Base-by-base conservation (phyloP, 75 land plant genomes). In the Azolla pinnata region DNA sequence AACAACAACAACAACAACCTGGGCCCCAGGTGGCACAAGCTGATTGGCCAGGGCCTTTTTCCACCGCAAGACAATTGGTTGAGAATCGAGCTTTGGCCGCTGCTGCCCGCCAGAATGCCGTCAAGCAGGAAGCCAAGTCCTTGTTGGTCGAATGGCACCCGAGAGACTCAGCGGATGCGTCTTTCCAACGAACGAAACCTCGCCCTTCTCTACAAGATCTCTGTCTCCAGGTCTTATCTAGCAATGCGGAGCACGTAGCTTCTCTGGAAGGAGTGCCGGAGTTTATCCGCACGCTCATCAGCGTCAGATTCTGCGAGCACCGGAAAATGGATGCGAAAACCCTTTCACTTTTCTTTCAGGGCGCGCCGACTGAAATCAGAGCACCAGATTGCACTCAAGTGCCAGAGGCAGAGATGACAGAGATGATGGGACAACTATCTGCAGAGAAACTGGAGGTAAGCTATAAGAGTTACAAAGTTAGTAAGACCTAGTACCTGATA, bases 31-130 rank as follows among this genome's bases (percentile, higher is more conserved):
- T n/a, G n/a, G 49, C 34, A 5, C 14, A 53, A 31, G 56, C 32
- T 20, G 87, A 84, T 56, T 88, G 93, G 93, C 93, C 93, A 35
- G 93, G 93, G 21, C 88, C 88, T 12, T 88, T 79, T 57, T 76
- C 85, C 9, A 81, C 88, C 52, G 93, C 85, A 7, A 65, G 71
- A 71, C 75, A 79, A 44, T 75, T 86, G 28, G 67, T 82, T 9
- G 56, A 67, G 48, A 81, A 79, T 24, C 66, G 84, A 40, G 72
- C 64, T 10, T 54, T 4, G 5, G 59, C 66, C 4, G 59, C 73
- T 56, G 60, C 67, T 16, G 67, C 68, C 18, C 44, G 54, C 4
- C 8, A n/a, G 3, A 18, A 3, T 16, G 57, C 8, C 55, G 58
- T 9, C 16, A 23, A 9, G 14, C 42, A 33, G 2, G 59, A 18